These are phyloP conservation scores for Verruconis gallopava DNA, from an alignment of 2,329 filamentous ascomycete genomes.

Conservation along the genomic window DNA sequence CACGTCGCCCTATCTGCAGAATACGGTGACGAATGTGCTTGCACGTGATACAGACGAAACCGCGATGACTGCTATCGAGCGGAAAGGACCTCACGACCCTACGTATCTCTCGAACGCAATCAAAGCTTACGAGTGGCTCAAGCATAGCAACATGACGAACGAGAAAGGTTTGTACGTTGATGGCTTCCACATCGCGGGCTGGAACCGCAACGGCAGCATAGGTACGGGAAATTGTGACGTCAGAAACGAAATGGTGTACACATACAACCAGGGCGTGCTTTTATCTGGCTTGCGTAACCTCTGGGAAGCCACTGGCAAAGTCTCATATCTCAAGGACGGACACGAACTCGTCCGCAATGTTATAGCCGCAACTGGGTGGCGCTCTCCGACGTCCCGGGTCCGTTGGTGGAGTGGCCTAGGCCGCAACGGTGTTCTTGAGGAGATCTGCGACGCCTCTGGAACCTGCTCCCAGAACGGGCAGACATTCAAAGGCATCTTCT, in stretches of 20 bases:
- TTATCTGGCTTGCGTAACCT: conserved; percentile 70
- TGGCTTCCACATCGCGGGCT: conserved; percentile 72
- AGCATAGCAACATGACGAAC: conserved; percentile 69
- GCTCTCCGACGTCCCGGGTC: conserved; percentile 14
- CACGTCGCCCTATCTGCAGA: conserved; percentile 48
- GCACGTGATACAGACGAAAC: conserved; percentile 4
- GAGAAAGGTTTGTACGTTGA: conserved; percentile 63
- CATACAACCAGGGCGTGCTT: conserved; percentile 89
- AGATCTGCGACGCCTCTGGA: conserved; percentile 62
- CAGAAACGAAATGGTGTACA: conserved; percentile 81
- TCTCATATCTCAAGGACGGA: conserved; percentile 61
- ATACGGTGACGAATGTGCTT: not conserved
- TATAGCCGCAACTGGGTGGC: conserved; percentile 68
- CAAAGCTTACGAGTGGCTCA: conserved; percentile 71
- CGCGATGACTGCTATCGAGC: conserved; percentile 16
- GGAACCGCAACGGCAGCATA: conserved; percentile 37
- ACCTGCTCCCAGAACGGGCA: conserved; percentile 73
- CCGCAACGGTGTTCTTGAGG: conserved; percentile 68
- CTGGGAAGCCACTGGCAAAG: conserved; percentile 64
- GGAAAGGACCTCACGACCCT: conserved; percentile 39
- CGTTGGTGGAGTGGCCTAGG: conserved; percentile 29
- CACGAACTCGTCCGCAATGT: conserved; percentile 64
- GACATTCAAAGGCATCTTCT: conserved; percentile 91
- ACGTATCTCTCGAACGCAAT: conserved; percentile 59
- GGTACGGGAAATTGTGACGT: conserved; percentile 64